A percentile compares a stretch with the other conserved stretches of the same genome.
Conservation (phyloP, 1,284 basidiomycete genomes). For the Cryptococcus wingfieldii region DNA sequence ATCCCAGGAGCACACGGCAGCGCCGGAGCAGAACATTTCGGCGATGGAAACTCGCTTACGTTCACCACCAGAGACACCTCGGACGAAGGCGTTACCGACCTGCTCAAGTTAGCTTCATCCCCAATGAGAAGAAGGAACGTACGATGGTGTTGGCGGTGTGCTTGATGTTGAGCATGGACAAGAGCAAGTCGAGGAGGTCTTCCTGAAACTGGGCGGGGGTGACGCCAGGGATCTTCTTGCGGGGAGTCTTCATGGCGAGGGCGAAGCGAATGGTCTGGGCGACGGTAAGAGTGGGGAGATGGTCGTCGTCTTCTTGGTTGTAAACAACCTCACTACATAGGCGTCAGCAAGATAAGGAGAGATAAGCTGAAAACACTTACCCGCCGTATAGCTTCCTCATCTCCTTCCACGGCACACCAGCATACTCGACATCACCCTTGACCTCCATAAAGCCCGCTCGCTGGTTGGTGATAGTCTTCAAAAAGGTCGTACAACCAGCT, state of each 20-base stretch:
- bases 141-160: constrained; percentile 59
- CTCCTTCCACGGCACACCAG: constrained; percentile 54
- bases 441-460: constrained; percentile 52
- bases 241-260: constrained; percentile 54
- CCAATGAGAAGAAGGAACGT: neutral
- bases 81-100: constrained; percentile 56
- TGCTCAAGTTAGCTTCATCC: neutral
- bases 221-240: constrained; percentile 53
- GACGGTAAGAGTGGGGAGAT: constrained; percentile 60
- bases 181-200: constrained; percentile 54
- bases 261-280: constrained; percentile 57
- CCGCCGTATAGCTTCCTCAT: constrained; percentile 57
- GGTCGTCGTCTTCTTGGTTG: constrained; percentile 65
- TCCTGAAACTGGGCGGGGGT: constrained; percentile 52
- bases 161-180: constrained; percentile 59
- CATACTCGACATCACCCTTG: constrained; percentile 57
- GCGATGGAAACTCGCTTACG: constrained; percentile 60
- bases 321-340: constrained; percentile 68
- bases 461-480: constrained; percentile 58
- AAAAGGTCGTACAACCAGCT: constrained; percentile 48
- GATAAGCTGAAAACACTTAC: constrained; percentile 14
- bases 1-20: constrained; percentile 52
- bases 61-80: constrained; percentile 60
- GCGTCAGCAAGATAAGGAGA: neutral
- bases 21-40: constrained; percentile 55